Evolutionary conservation across 768 basidiomycete species (phyloP), one percentile per base, ranked within the genome.

Genomic region (Panaeolus papilionaceus): DNA sequence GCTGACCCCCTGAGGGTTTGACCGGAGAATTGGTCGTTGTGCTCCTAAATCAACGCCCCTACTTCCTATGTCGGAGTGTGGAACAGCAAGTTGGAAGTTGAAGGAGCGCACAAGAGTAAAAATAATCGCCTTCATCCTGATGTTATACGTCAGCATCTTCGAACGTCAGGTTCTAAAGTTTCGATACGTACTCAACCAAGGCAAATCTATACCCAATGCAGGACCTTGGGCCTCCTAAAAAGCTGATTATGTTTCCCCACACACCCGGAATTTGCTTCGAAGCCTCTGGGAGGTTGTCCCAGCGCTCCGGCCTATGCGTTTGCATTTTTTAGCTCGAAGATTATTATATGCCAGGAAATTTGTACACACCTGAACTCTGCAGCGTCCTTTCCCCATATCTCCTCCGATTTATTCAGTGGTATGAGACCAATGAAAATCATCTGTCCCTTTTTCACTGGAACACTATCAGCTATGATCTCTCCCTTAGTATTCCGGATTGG

Each of bases 181-280:
- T 4, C 42, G 20, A 49, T 26, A 82, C 86, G 40, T 67, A 88
- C 86, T 88, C 88, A n/a, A 84, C 77, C 26, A 90, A 74, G 14
- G 90, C 80, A 74, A 91, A 91, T 4, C 86, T 83, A 72, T 85
- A 90, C 0, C 89, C 89, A 38, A 91, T 90, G 68, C 90, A 92
- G 0, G 87, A 82, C 16, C 83, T 82, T 11, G 88, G 86, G 4
- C 90, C 90, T 40, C 87, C 87, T 1, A 88, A 68, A 81, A 92
- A 92, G 0, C 86, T 82, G 45, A 90, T 71, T 67, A 86, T 71
- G 69, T 89, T 83, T 5, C 84, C 81, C 84, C 85, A 89, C 0
- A 90, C 80, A 11, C 89, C 86, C 3, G 90, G 90, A 26, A 91
- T 77, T 0, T 72, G 65, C 4, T 72, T 72, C 2, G 79, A 82